Percentiles rank a stretch among this genome's conserved stretches.
These are phyloP conservation scores for Aphanocladium album DNA, from an alignment of 2,329 filamentous ascomycete species.

Conservation along the genomic window DNA sequence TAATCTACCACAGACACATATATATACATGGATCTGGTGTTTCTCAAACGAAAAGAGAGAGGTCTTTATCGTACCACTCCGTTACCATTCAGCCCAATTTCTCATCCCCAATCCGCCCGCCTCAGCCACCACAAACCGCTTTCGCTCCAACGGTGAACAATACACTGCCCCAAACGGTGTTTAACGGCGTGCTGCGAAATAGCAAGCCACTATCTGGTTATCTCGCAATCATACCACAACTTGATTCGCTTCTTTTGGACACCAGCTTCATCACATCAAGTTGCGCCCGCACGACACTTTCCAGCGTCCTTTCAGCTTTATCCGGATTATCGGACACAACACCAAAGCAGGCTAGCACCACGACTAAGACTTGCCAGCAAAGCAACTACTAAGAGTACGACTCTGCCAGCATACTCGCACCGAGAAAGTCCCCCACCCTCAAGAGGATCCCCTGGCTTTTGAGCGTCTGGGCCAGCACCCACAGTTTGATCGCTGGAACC, in stretches of 20 bases:
- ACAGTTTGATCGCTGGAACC: slow-evolving; percentile 6
- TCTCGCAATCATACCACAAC: too few species aligned
- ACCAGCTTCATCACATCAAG: too few species aligned
- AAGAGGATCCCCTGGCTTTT: slow-evolving; percentile 1
- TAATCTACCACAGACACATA: background rate
- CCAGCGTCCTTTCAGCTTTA: background rate
- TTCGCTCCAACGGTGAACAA: too few species aligned
- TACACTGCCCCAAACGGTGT: too few species aligned
- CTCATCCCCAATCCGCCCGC: too few species aligned
- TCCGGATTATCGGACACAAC: background rate
- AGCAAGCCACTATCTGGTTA: background rate
- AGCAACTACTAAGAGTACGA: background rate
- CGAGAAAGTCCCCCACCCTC: background rate
- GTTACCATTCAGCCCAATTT: too few species aligned
- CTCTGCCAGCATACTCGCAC: background rate
- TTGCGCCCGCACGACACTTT: too few species aligned
- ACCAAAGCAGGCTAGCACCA: background rate
- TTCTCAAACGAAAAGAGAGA: background rate
- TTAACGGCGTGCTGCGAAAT: background rate
- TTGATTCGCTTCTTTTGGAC: too few species aligned
- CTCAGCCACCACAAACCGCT: too few species aligned
- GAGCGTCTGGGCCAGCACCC: background rate
- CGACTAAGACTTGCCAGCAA: background rate
- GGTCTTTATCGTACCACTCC: background rate
- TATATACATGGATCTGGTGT: background rate